A percentile compares a stretch with the other conserved stretches of the same genome.
phyloP scores from a whole-genome alignment of 257 asterid species.

The Haberlea rhodopensis region DNA sequence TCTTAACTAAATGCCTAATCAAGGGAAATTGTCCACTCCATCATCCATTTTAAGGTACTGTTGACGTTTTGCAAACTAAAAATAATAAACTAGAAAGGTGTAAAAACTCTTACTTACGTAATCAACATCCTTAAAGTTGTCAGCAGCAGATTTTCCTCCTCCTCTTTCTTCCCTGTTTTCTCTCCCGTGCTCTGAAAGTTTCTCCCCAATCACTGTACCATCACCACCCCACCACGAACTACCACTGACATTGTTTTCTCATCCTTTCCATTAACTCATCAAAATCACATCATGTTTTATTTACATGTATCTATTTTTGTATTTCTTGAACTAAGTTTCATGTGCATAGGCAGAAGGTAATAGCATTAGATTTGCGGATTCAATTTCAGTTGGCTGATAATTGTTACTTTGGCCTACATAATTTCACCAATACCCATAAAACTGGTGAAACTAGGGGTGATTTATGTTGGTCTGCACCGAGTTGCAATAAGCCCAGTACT shows the following conservation, averaged over 20 bases:
- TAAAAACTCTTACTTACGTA: not conserved
- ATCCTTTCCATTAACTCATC: not conserved
- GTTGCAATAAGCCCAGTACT: not conserved
- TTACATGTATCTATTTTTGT: not conserved
- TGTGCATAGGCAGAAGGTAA: not conserved
- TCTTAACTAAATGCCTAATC: not conserved
- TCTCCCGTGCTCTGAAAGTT: not conserved
- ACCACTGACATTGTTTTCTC: not conserved
- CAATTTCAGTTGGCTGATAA: not conserved
- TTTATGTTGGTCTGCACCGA: not conserved
- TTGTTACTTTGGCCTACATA: not conserved
- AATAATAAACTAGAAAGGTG: not conserved
- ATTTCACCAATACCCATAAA: not conserved
- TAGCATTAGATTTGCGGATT: not conserved
- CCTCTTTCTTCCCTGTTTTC: not conserved
- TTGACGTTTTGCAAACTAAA: not conserved
- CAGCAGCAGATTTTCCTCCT: slow-evolving; percentile 15
- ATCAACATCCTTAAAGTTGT: not conserved
- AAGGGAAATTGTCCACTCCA: not conserved
- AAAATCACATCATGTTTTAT: not conserved
- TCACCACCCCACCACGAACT: not conserved
- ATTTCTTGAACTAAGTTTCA: not conserved
- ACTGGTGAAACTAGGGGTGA: not conserved
- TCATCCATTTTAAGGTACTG: not conserved
- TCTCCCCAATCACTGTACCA: not conserved